These are phyloP conservation scores for Magnusiomyces tetraspermus DNA, from an alignment of 1,139 yeast genomes.

Conservation along the genomic window DNA sequence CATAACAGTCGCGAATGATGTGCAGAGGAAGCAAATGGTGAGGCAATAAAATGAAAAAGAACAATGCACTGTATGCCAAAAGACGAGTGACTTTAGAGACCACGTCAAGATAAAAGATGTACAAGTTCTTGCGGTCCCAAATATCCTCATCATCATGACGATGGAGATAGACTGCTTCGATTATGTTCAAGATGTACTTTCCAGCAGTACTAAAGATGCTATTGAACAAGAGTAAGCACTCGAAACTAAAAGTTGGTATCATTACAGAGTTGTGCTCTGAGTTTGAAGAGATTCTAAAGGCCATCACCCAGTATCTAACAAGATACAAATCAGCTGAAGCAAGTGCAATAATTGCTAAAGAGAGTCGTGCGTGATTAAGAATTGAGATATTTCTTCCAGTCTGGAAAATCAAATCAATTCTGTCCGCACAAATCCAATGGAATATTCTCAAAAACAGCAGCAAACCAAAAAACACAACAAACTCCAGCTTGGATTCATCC, in stretches of 20 bases:
- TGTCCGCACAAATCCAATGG: slow-evolving; percentile 56
- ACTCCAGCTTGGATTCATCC: slow-evolving; percentile 46
- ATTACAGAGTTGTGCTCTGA: slow-evolving; percentile 26
- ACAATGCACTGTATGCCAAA: slow-evolving; percentile 42
- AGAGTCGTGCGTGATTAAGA: slow-evolving; percentile 30
- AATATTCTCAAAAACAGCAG: slow-evolving; percentile 54
- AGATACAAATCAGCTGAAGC: slow-evolving; percentile 43
- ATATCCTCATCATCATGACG: slow-evolving; percentile 48
- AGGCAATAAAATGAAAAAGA: slow-evolving; percentile 41
- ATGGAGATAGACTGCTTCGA: slow-evolving; percentile 44
- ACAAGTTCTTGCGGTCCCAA: slow-evolving; percentile 67
- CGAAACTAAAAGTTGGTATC: slow-evolving; percentile 58
- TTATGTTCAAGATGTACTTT: slow-evolving; percentile 45
- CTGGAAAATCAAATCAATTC: slow-evolving; percentile 32
- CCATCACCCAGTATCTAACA: slow-evolving; percentile 47
- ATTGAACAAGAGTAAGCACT: slow-evolving; percentile 56
- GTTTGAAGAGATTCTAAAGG: slow-evolving; percentile 20
- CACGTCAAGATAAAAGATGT: slow-evolving; percentile 51
- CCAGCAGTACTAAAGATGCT: slow-evolving; percentile 43
- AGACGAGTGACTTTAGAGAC: slow-evolving; percentile 35
- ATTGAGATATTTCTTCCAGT: slow-evolving; percentile 28
- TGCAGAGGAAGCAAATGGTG: slow-evolving; percentile 49
- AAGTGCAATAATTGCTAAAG: slow-evolving; percentile 37
- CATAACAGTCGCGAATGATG: slow-evolving; percentile 56
- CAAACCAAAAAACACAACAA: slow-evolving; percentile 30